Evolutionary conservation across 805 yeast genomes (phyloP).

Genomic region (Candida fluviatilis): DNA sequence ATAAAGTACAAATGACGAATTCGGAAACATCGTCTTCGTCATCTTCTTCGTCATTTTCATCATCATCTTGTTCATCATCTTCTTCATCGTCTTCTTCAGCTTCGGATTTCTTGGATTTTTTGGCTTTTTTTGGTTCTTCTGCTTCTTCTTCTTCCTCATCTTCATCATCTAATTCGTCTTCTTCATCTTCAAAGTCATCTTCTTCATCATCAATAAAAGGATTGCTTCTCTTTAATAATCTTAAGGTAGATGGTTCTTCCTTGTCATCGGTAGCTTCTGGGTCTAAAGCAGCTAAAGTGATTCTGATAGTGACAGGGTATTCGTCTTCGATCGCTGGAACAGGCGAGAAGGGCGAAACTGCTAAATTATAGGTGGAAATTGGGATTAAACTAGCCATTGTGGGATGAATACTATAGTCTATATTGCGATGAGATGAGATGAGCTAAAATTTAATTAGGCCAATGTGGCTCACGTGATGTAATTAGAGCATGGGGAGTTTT

Average conservation of each 20-base stretch:
- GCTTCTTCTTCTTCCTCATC: slow-evolving; percentile 44
- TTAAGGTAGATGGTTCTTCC: slow-evolving; percentile 81
- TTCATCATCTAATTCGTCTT: slow-evolving; percentile 42
- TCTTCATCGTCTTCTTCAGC: slow-evolving; percentile 45
- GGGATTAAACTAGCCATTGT: slow-evolving; percentile 74
- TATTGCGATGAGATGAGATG: slow-evolving; percentile 13
- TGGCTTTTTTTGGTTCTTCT: slow-evolving; percentile 24
- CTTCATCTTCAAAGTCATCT: slow-evolving; percentile 39
- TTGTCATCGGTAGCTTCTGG: slow-evolving; percentile 81
- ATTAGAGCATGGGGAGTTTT: neutral
- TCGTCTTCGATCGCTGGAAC: slow-evolving; percentile 82
- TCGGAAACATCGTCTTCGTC: slow-evolving; percentile 79
- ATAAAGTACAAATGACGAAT: slow-evolving; percentile 80
- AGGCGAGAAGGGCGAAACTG: slow-evolving; percentile 82
- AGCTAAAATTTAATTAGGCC: slow-evolving; percentile 4
- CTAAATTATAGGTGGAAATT: slow-evolving; percentile 80
- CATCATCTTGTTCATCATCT: slow-evolving; percentile 48
- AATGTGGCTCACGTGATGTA: no score
- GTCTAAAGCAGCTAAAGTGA: slow-evolving; percentile 94
- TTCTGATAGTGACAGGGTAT: slow-evolving; percentile 82
- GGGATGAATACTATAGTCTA: no score
- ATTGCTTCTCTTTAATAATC: slow-evolving; percentile 72
- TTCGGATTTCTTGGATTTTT: slow-evolving; percentile 17
- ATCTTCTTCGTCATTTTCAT: slow-evolving; percentile 53
- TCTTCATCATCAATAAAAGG: slow-evolving; percentile 40